These are phyloP conservation scores for Suillus variegatus DNA, from an alignment of 768 basidiomycete species.

Conservation along the genomic window DNA sequence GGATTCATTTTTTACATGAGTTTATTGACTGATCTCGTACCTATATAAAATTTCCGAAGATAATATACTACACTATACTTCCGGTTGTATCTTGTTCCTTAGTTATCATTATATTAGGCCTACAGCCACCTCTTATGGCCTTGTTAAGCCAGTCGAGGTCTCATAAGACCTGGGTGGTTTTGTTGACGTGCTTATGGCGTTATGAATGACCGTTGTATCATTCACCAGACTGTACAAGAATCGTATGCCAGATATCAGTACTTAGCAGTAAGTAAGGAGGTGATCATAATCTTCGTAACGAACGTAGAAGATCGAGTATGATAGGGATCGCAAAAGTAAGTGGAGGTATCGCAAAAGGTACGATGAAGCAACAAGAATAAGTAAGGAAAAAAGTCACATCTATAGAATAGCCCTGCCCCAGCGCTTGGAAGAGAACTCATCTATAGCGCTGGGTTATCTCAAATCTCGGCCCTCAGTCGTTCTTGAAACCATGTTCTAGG, in stretches of 20 bases:
- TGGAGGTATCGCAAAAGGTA: slow-evolving; percentile 7
- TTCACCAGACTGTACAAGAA: not conserved
- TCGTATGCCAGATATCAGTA: not conserved
- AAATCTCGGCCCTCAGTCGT: slow-evolving; percentile 1
- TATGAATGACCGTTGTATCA: not conserved
- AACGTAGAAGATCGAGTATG: slow-evolving; percentile 2
- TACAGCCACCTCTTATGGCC: no score
- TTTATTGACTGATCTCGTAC: no score
- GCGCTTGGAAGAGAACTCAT: not conserved
- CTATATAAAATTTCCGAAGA: no score
- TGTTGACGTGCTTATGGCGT: no score
- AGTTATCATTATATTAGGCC: no score
- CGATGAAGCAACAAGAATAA: slow-evolving; percentile 1
- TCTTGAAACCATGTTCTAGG: not conserved
- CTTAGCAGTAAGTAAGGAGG: slow-evolving; percentile 3
- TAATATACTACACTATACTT: no score
- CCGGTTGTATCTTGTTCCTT: no score
- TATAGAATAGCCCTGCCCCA: slow-evolving; percentile 3
- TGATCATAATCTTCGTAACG: not conserved
- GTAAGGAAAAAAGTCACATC: not conserved
- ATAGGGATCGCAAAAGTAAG: slow-evolving; percentile 12
- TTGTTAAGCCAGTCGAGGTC: no score
- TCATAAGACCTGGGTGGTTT: no score
- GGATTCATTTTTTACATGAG: no score
- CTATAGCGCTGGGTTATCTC: not conserved